Conservation (phyloP, 768 basidiomycete species). For the Pholiota microspora region DNA sequence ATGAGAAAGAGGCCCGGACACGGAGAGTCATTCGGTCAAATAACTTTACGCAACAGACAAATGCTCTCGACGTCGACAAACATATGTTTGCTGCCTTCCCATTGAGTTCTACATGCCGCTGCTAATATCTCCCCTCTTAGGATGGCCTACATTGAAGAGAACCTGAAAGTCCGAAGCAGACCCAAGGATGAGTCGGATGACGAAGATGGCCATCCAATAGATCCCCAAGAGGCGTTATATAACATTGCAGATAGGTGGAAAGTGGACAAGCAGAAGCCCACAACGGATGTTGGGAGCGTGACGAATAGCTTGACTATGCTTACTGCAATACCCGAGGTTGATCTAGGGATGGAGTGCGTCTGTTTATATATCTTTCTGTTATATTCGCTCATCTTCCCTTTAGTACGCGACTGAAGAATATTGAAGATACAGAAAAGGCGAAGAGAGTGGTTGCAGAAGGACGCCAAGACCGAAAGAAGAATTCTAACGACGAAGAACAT, state of each 20-base stretch:
- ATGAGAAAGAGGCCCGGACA: conserved; percentile 68
- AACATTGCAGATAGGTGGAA: conserved; percentile 69
- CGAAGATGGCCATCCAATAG: conserved; percentile 42
- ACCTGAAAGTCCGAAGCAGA: conserved; percentile 73
- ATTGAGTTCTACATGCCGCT: neutral
- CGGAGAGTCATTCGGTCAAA: conserved; percentile 75
- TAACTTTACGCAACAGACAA: conserved; percentile 98
- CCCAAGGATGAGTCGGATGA: conserved; percentile 46
- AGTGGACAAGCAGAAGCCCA: conserved; percentile 51
- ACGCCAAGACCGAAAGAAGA: conserved; percentile 54
- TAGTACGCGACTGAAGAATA: conserved; percentile 89
- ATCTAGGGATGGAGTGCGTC: conserved; percentile 96
- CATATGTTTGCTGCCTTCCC: conserved; percentile 71
- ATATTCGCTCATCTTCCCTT: neutral
- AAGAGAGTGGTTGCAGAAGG: conserved; percentile 83
- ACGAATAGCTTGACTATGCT: conserved; percentile 94
- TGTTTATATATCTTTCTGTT: neutral
- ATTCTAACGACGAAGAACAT: conserved; percentile 72
- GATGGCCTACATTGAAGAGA: conserved; percentile 98
- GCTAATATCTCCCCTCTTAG: conserved; percentile 34
- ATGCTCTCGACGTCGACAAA: conserved; percentile 94
- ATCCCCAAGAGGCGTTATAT: conserved; percentile 80
- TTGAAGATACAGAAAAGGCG: conserved; percentile 96
- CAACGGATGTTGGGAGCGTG: conserved; percentile 86
- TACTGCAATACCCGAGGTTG: conserved; percentile 96